phyloP scores from a whole-genome alignment of 148 eudicot genomes.

The Amaranthus hypochondriacus region DNA sequence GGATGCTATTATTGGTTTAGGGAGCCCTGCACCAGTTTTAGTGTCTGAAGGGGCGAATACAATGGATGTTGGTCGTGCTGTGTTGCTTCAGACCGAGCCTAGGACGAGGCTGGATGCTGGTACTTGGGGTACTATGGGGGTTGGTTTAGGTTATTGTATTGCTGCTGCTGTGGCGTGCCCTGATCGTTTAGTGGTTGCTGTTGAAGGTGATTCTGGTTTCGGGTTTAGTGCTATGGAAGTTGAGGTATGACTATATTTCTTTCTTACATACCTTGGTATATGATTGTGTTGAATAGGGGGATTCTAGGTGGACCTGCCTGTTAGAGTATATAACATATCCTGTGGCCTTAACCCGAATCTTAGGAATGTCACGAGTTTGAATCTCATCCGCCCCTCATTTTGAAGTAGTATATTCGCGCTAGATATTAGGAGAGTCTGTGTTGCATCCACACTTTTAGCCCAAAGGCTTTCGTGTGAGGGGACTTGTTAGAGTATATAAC shows the following conservation, averaged over 20 bases:
- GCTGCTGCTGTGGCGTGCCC: constrained; percentile 99
- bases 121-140: constrained; percentile 99
- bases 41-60: constrained; percentile 98
- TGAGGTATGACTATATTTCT: constrained; percentile 51
- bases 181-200: constrained; percentile 93
- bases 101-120: constrained; percentile 98
- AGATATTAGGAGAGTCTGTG: too few relatives aligned
- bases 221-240: constrained; percentile 99
- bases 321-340: too few relatives aligned
- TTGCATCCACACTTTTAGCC: too few relatives aligned
- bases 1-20: constrained; percentile 65
- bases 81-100: constrained; percentile 86
- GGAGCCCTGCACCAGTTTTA: constrained; percentile 79
- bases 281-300: background rate
- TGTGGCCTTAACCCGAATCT: too few relatives aligned
- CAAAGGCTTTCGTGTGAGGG: too few relatives aligned
- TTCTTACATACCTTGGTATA: background rate
- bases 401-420: too few relatives aligned
- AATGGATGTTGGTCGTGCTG: constrained; percentile 90
- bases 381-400: too few relatives aligned
- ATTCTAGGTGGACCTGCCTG: too few relatives aligned
- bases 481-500: too few relatives aligned
- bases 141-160: constrained; percentile 95
- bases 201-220: constrained; percentile 98
- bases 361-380: too few relatives aligned